phyloP scores from a whole-genome alignment of 306 rosid species.

The Prunus mira region DNA sequence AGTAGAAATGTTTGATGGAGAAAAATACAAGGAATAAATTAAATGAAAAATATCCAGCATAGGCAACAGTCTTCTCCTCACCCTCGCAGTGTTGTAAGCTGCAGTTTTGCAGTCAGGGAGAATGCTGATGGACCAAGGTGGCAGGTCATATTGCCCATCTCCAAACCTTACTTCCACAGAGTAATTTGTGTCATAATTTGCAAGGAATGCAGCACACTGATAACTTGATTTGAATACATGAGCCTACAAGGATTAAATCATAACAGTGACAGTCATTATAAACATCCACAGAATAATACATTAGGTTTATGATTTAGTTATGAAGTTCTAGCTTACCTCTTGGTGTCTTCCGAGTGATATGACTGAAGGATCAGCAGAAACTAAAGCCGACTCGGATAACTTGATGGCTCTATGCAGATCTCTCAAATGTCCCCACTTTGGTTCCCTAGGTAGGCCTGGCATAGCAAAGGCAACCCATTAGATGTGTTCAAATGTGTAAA shows the following conservation, averaged over 20 bases:
- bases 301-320: neutral
- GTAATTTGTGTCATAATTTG: constrained; percentile 61
- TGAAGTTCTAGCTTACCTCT: constrained; percentile 42
- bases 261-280: constrained; percentile 3
- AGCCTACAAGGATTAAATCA: constrained; percentile 38
- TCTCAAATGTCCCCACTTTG: constrained; percentile 93
- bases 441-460: constrained; percentile 70
- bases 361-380: constrained; percentile 64
- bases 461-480: constrained; percentile 17
- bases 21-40: too few species aligned
- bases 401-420: constrained; percentile 86
- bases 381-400: constrained; percentile 62
- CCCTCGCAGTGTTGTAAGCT: constrained; percentile 86
- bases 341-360: constrained; percentile 59
- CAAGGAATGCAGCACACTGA: constrained; percentile 83
- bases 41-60: neutral
- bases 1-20: too few species aligned
- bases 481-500: too few species aligned
- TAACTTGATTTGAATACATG: constrained; percentile 62
- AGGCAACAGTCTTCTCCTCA: constrained; percentile 21
- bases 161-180: constrained; percentile 58
- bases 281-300: neutral
- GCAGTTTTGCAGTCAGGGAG: constrained; percentile 91
- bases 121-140: constrained; percentile 92
- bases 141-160: constrained; percentile 58